Percentiles rank a stretch among this genome's conserved stretches.
Evolutionary conservation across 192 early-diverging fungal species (phyloP).

Genomic region (Coemansia umbellata): DNA sequence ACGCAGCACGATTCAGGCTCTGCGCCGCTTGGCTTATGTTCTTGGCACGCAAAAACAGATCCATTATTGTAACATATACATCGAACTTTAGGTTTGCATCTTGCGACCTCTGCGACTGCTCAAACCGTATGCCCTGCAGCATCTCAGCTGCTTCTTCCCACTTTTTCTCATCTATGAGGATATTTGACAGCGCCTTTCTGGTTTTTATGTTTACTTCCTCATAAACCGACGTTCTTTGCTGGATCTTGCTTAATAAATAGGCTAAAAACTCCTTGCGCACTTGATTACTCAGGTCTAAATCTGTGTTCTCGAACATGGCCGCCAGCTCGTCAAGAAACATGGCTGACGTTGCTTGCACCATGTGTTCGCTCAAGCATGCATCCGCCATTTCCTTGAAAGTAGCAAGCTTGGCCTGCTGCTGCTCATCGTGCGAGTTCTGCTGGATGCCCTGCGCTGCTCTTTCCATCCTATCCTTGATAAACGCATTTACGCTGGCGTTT

Average conservation of each 20-base stretch:
- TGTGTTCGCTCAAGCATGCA: constrained; percentile 59
- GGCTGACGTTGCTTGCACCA: constrained; percentile 72
- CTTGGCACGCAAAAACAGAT: constrained; percentile 80
- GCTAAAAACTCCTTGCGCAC: constrained; percentile 58
- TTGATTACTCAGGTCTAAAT: constrained; percentile 30
- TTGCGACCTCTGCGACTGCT: constrained; percentile 75
- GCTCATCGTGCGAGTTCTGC: neutral
- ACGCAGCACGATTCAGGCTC: constrained; percentile 79
- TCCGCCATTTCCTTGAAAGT: constrained; percentile 34
- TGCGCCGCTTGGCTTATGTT: constrained; percentile 76
- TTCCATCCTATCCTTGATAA: constrained; percentile 3
- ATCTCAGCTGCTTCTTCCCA: constrained; percentile 83
- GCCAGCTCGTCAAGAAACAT: constrained; percentile 74
- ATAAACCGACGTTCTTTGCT: constrained; percentile 76
- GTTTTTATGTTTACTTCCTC: constrained; percentile 59
- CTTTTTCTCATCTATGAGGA: constrained; percentile 69
- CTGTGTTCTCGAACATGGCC: constrained; percentile 50
- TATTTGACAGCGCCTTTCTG: constrained; percentile 69
- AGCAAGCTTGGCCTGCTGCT: constrained; percentile 8
- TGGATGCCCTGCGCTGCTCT: neutral
- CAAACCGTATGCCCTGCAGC: constrained; percentile 85
- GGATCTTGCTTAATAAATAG: constrained; percentile 66
- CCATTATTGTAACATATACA: constrained; percentile 83
- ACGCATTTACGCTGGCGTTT: neutral
- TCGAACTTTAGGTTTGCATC: constrained; percentile 66